These are phyloP conservation scores for Diaporthe amygdali DNA, from an alignment of 2,329 filamentous ascomycete species.

Conservation along the genomic window DNA sequence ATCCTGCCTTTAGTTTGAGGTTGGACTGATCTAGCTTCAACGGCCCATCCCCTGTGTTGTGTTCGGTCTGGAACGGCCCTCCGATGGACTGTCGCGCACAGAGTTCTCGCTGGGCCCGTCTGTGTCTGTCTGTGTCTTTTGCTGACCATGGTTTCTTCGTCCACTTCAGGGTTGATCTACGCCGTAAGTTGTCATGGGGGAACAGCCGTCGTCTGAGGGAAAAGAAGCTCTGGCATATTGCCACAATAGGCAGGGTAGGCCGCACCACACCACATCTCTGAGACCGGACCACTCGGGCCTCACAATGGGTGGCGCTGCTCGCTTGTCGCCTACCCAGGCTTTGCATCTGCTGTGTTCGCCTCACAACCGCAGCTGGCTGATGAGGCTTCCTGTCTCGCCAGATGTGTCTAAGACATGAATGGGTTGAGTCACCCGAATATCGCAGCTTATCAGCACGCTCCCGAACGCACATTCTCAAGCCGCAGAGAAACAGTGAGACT, in stretches of 20 bases:
- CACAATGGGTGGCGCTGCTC: slow-evolving; percentile 6
- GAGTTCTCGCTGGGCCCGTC: not conserved
- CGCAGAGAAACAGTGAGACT: not conserved
- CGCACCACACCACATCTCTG: slow-evolving; percentile 1
- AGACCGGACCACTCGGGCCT: not conserved
- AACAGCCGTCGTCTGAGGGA: not conserved
- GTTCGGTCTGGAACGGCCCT: not conserved
- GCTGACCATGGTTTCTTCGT: no score
- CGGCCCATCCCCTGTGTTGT: slow-evolving; percentile 10
- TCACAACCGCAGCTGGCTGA: slow-evolving; percentile 14
- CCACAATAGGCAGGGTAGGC: not conserved
- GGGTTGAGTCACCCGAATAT: slow-evolving; percentile 11
- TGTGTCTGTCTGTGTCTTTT: not conserved
- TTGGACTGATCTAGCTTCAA: slow-evolving; percentile 25
- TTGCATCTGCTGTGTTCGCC: slow-evolving; percentile 17
- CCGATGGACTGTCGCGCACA: not conserved
- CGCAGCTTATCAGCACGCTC: slow-evolving; percentile 3
- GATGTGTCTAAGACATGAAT: slow-evolving; percentile 24
- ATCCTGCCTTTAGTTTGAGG: slow-evolving; percentile 24
- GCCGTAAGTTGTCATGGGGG: not conserved
- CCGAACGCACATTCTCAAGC: not conserved
- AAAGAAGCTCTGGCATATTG: not conserved
- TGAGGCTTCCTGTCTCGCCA: slow-evolving; percentile 22
- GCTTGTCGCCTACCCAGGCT: slow-evolving; percentile 9
- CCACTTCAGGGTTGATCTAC: not conserved